Percentiles rank a stretch among this genome's conserved stretches.
These are phyloP conservation scores for Dothistroma pini DNA, from an alignment of 2,329 filamentous ascomycete genomes.

Conservation along the genomic window DNA sequence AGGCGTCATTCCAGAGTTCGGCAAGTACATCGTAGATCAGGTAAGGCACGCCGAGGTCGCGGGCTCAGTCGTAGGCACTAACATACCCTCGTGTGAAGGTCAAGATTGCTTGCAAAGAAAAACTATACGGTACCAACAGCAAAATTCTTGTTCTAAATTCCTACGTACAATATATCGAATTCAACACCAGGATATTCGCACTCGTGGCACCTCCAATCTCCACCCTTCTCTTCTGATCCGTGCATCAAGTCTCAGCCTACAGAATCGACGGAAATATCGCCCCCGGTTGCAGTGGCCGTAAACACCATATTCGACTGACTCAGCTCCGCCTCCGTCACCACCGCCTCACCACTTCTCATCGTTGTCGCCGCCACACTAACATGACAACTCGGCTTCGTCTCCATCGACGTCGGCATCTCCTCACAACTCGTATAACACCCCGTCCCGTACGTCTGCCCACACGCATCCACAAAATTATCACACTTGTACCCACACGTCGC, in stretches of 20 bases:
- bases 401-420: constrained; percentile 11
- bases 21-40: neutral
- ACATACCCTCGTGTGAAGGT: neutral
- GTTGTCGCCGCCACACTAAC: neutral
- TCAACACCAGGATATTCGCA: too few species aligned
- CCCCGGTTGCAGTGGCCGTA: neutral
- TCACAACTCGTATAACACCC: constrained; percentile 22
- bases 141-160: too few species aligned
- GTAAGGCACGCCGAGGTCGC: neutral
- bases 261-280: neutral
- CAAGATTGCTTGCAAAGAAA: neutral
- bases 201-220: neutral
- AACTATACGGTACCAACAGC: neutral
- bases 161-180: too few species aligned
- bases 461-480: constrained; percentile 18
- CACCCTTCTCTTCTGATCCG: neutral
- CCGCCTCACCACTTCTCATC: neutral
- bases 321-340: neutral
- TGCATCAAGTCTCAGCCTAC: neutral
- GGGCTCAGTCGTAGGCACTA: neutral
- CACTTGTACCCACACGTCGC: constrained; percentile 18
- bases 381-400: constrained; percentile 17
- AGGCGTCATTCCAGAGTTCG: constrained; percentile 1
- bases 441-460: constrained; percentile 23
- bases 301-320: neutral